Percentiles rank a stretch among this genome's conserved stretches.
Conservation (phyloP, 768 basidiomycete genomes). For the Termitomyces titanicus region DNA sequence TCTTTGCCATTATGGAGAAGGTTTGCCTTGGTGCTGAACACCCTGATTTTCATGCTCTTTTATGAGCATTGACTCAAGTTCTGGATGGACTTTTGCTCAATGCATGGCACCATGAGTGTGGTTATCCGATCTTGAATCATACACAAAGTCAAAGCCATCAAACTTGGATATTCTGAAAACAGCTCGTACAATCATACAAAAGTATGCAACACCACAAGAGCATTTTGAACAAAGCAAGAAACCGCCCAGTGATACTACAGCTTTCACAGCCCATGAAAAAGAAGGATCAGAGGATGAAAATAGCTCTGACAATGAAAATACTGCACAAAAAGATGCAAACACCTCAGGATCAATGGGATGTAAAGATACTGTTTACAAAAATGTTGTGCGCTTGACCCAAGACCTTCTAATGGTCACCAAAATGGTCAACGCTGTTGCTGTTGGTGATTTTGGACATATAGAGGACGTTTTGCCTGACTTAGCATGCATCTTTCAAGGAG, state of each 20-base stretch:
- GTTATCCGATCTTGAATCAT: conserved; percentile 11
- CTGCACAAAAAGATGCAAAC: background rate
- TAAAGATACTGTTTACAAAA: conserved; percentile 22
- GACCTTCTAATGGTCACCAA: conserved; percentile 29
- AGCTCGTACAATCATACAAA: conserved; percentile 16
- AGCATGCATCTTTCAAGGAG: conserved; percentile 27
- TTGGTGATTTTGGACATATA: conserved; percentile 29
- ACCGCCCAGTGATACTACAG: background rate
- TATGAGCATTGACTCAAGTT: conserved; percentile 25
- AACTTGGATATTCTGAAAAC: conserved; percentile 13
- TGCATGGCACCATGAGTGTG: conserved; percentile 24
- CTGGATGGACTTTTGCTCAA: conserved; percentile 28
- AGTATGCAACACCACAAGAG: background rate
- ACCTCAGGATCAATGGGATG: background rate
- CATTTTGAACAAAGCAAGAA: background rate
- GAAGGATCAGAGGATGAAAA: background rate
- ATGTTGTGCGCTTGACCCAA: conserved; percentile 21
- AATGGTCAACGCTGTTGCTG: conserved; percentile 20
- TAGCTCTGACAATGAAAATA: background rate
- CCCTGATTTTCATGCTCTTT: conserved; percentile 31
- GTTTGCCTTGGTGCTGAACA: conserved; percentile 24
- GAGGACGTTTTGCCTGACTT: conserved; percentile 26
- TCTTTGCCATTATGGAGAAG: conserved; percentile 29
- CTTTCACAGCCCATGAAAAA: no score
- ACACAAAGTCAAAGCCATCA: conserved; percentile 23